phyloP scores from a whole-genome alignment of 1,139 yeast species.

The Pichia kudriavzevii region DNA sequence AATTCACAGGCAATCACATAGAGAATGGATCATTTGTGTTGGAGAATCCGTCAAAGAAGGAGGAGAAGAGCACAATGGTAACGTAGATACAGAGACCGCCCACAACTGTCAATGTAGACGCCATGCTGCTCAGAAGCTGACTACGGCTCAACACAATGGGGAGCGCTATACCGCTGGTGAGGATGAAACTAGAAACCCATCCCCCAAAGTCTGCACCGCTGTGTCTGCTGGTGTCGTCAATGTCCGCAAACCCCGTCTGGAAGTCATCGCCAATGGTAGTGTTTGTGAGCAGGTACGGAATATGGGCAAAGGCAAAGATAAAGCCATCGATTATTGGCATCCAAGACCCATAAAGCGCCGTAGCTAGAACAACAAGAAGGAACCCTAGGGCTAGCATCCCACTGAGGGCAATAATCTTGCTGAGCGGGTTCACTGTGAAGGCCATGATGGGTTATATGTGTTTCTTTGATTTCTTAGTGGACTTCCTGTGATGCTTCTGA shows the following conservation, averaged over 20 bases:
- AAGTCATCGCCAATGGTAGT: conserved; percentile 15
- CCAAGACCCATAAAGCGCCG: conserved; percentile 73
- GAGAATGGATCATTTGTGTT: conserved; percentile 37
- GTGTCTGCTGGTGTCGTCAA: conserved; percentile 16
- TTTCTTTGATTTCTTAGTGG: too few species aligned
- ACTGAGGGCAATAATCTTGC: conserved; percentile 67
- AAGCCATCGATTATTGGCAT: conserved; percentile 50
- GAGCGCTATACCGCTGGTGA: conserved; percentile 56
- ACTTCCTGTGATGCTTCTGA: too few species aligned
- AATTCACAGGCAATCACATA: conserved; percentile 2
- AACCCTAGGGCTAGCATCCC: conserved; percentile 73
- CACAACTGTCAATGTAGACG: conserved; percentile 52
- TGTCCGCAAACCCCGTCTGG: conserved; percentile 19
- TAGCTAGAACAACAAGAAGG: conserved; percentile 68
- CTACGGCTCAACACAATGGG: conserved; percentile 65
- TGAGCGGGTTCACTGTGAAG: conserved; percentile 46
- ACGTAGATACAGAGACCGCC: conserved; percentile 71
- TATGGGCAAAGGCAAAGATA: conserved; percentile 49
- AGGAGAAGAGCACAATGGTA: conserved; percentile 65
- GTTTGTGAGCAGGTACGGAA: conserved; percentile 49
- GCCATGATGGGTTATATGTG: conserved; percentile 20
- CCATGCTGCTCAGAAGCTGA: conserved; percentile 47
- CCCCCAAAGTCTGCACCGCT: conserved; percentile 50
- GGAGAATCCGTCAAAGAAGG: conserved; percentile 52
- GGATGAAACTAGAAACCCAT: conserved; percentile 58